Evolutionary conservation across 1,284 basidiomycete genomes (phyloP).

Genomic region (Vanrija humicola): DNA sequence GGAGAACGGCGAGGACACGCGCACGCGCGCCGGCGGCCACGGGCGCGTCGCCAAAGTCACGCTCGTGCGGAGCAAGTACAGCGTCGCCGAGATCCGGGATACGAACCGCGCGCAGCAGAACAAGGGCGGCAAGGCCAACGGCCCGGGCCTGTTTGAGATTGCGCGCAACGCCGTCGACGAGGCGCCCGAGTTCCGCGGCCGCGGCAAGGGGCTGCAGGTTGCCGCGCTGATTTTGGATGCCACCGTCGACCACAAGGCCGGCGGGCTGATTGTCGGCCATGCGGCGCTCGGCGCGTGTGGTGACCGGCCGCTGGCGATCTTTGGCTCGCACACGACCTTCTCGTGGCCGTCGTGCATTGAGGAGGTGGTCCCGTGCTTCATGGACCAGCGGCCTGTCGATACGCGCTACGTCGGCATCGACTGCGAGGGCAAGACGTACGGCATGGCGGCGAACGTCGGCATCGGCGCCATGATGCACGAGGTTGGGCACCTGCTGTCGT

Average conservation of each 20-base stretch:
- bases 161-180: conserved; percentile 1
- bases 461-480: conserved; percentile 12
- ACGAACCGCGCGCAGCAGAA: conserved; percentile 7
- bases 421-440: conserved; percentile 8
- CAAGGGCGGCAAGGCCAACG: neutral
- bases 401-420: conserved; percentile 4
- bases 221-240: conserved; percentile 5
- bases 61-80: conserved; percentile 2
- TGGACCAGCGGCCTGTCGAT: neutral
- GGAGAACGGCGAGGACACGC: conserved; percentile 5
- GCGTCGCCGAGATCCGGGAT: conserved; percentile 3
- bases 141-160: neutral
- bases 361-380: conserved; percentile 1
- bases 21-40: neutral
- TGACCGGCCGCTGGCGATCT: conserved; percentile 3
- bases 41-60: conserved; percentile 1
- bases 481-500: conserved; percentile 6
- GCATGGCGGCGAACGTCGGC: conserved; percentile 11
- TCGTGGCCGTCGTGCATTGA: conserved; percentile 4
- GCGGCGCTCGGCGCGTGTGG: conserved; percentile 2
- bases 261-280: conserved; percentile 5
- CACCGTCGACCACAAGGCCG: neutral
- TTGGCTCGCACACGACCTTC: conserved; percentile 6
- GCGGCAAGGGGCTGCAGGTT: neutral
- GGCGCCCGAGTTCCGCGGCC: conserved; percentile 4